phyloP scores from a whole-genome alignment of 2,329 filamentous ascomycete genomes.

The Colletotrichum eleusines region DNA sequence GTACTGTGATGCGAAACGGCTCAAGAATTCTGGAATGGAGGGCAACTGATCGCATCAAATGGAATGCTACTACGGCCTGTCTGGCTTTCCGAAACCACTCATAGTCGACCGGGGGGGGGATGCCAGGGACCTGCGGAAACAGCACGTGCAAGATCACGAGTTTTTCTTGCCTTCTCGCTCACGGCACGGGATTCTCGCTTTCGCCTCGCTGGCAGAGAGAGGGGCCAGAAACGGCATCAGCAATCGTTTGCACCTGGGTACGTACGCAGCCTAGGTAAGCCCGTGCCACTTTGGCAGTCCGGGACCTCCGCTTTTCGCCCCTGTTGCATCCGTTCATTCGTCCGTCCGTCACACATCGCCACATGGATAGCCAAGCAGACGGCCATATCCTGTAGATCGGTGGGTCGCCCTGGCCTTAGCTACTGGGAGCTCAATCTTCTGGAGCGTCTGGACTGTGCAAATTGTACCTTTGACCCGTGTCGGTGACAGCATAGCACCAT shows the following conservation, averaged over 20 bases:
- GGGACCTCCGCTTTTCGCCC: slow-evolving; percentile 12
- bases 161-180: slow-evolving; percentile 20
- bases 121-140: slow-evolving; percentile 20
- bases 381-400: slow-evolving; percentile 38
- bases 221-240: neutral
- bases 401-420: slow-evolving; percentile 36
- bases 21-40: slow-evolving; percentile 38
- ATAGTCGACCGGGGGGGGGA: slow-evolving; percentile 19
- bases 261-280: slow-evolving; percentile 11
- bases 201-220: slow-evolving; percentile 17
- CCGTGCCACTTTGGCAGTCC: slow-evolving; percentile 16
- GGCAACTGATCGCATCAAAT: slow-evolving; percentile 42
- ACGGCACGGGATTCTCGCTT: too few relatives aligned
- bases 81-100: slow-evolving; percentile 41
- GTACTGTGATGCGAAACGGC: slow-evolving; percentile 39
- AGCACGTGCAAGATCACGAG: slow-evolving; percentile 39
- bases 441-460: slow-evolving; percentile 19
- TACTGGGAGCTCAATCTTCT: slow-evolving; percentile 20
- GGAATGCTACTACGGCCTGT: slow-evolving; percentile 39
- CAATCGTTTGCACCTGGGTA: neutral
- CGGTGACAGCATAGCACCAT: slow-evolving; percentile 10
- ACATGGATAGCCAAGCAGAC: slow-evolving; percentile 32
- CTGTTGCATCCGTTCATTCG: slow-evolving; percentile 12
- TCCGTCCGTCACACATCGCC: slow-evolving; percentile 17
- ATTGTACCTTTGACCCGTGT: slow-evolving; percentile 4